Evolutionary conservation across 805 yeast species (phyloP).

Genomic region (Saccharomycopsis sp.): DNA sequence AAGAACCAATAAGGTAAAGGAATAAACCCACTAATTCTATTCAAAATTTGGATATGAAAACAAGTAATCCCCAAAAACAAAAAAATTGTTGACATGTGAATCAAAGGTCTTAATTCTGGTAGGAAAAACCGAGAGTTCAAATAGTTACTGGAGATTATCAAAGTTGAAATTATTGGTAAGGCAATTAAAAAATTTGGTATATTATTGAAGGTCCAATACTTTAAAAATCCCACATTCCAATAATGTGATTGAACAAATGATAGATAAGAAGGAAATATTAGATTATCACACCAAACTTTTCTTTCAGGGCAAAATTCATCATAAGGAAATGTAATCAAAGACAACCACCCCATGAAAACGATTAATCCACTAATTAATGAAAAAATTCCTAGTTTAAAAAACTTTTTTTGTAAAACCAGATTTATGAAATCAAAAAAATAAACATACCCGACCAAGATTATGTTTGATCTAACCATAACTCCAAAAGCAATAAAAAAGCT

Average conservation of each 20-base stretch:
- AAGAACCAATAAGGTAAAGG: constrained; percentile 72
- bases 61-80: constrained; percentile 41
- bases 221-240: constrained; percentile 78
- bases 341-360: constrained; percentile 36
- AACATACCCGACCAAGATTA: constrained; percentile 59
- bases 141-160: constrained; percentile 31
- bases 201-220: constrained; percentile 75
- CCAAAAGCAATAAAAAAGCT: constrained; percentile 48
- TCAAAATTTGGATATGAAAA: constrained; percentile 83
- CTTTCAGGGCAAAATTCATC: constrained; percentile 53
- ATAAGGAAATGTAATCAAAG: constrained; percentile 45
- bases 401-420: constrained; percentile 13
- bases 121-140: constrained; percentile 29
- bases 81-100: constrained; percentile 33
- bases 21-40: constrained; percentile 64
- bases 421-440: constrained; percentile 43
- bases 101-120: constrained; percentile 29
- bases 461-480: constrained; percentile 63
- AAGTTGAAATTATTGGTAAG: constrained; percentile 48
- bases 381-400: constrained; percentile 20
- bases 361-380: constrained; percentile 47
- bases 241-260: constrained; percentile 65
- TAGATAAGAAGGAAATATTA: constrained; percentile 47
- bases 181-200: constrained; percentile 76
- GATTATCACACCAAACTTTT: constrained; percentile 71